phyloP scores from a whole-genome alignment of 306 rosid species.

The Adenanthera pavonina region DNA sequence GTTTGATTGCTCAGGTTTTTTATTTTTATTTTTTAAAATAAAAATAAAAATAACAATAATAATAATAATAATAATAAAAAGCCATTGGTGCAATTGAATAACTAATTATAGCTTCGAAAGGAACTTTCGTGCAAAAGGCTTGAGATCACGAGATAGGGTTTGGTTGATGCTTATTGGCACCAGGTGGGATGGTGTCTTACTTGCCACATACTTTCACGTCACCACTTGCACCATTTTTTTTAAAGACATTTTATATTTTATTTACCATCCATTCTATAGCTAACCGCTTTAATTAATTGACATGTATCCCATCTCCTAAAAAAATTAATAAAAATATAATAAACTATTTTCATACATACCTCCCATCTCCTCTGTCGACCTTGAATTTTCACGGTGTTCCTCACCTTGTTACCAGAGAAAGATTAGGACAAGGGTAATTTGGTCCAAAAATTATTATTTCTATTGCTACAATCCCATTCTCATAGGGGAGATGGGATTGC shows the following conservation, averaged over 20 bases:
- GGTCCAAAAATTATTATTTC: too few relatives aligned
- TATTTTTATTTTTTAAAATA: not conserved
- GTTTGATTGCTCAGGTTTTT: conserved; percentile 22
- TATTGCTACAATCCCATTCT: too few relatives aligned
- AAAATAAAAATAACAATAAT: not conserved
- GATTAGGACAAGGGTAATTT: too few relatives aligned
- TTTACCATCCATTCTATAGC: not conserved
- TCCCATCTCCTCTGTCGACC: too few relatives aligned
- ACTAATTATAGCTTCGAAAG: conserved; percentile 28
- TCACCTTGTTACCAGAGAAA: too few relatives aligned
- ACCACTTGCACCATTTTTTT: not conserved
- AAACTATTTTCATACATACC: too few relatives aligned
- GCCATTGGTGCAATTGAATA: conserved; percentile 21
- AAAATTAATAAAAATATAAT: too few relatives aligned
- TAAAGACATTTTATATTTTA: not conserved
- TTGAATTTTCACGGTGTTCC: too few relatives aligned
- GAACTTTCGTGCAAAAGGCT: conserved; percentile 27
- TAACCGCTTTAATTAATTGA: too few relatives aligned
- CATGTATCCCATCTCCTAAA: too few relatives aligned
- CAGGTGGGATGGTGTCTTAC: conserved; percentile 42
- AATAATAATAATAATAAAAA: not conserved
- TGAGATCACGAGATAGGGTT: conserved; percentile 43
- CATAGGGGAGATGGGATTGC: too few relatives aligned
- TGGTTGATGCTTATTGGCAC: conserved; percentile 47
- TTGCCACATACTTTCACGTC: conserved; percentile 55